Base-by-base conservation (phyloP, 176 grass and related monocot species). In the Dendrocalamus sinicus region DNA sequence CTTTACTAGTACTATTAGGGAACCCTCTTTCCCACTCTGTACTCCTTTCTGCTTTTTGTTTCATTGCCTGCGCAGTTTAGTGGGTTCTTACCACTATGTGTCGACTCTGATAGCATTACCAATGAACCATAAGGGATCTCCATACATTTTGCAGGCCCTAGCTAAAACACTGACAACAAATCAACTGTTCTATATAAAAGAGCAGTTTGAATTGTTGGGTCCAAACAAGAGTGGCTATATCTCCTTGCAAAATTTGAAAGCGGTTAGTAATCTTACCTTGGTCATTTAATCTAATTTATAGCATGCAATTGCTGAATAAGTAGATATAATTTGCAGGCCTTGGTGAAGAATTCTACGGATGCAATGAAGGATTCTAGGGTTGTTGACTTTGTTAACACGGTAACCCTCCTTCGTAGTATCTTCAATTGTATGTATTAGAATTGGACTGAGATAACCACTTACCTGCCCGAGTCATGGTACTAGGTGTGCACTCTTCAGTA, bases 401-500 rank as follows among this genome's bases (percentile, higher is more conserved):
- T 98, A 94, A 75, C 62, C 20, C 30, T 75, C 70, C 32, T 50
- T 19, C 26, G 3, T n/a, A 40, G 11, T 47, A 11, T 73, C 75
- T 77, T 58, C 20, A 72, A 26, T 14, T 69, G 16, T 41, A 65
- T 69, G 16, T 41, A 65, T 67, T 12, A 46, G 23, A 47, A 24
- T 52, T 76, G 14, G 28, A 72, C 81, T 55, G 37, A 53, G 67
- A 59, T 12, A 19, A 22, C 30, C 20, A 30, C 71, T 88, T 40
- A 88, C 82, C 2, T 81, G 26, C 3, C 7, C 11, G 57, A 52
- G 63, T 50, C 67, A 79, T 61, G 53, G n/a, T 76, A 43, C 85
- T n/a, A 99, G 97, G 90, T 99, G 80, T 96, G 94, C 89, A 94
- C 90, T 76, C 94, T 99, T 93, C 97, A 96, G 90, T 99, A 99